Evolutionary conservation across 805 yeast species (phyloP), one percentile per base, ranked within the genome.

Genomic region (Pichia kluyveri): DNA sequence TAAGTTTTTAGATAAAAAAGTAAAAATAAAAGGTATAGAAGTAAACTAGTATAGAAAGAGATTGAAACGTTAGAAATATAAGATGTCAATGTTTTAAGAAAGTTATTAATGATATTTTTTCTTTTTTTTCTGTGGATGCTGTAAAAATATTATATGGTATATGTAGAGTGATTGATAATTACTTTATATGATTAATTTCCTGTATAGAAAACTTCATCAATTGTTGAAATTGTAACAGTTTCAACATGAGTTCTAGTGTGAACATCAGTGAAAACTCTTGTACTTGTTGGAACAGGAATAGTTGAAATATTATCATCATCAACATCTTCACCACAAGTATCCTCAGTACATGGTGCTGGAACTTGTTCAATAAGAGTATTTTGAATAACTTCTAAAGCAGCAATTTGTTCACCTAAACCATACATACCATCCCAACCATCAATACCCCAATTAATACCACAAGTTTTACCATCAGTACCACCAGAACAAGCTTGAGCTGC

Each of bases 361-460:
- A 44, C 39, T 7, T 37, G 18, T 2, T 31, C 19, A 18, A 53
- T 51, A 67, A 66, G 93, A 85, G 1, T 88, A 43, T 70, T 72
- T 53, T 73, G 77, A 43, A 85, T 76, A 1, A 72, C 73, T 62
- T 84, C 91, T 49, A 83, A 67, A 0, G 95, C 89, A 42, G 74
- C 65, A 76, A 85, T 80, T 64, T 85, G 89, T 64, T 85, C 95
- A 56, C 93, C 93, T 28, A 86, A 67, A 28, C 95, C 93, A 59
- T 75, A 85, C 42, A 56, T 49, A 0, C 78, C 82, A 63, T 85
- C 93, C 78, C 83, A 76, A 17, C 76, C 78, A 9, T 67, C 63
- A 6, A 60, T 51, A 12, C 70, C 61, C 95, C 95, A 85, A 62
- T 76, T 70, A 49, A 76, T 60, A 38, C 91, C 93, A 70, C 95